Percentiles rank a stretch among this genome's conserved stretches.
Conservation (phyloP, 2,329 filamentous ascomycete genomes). For the Phyllosticta paracitricarpa region DNA sequence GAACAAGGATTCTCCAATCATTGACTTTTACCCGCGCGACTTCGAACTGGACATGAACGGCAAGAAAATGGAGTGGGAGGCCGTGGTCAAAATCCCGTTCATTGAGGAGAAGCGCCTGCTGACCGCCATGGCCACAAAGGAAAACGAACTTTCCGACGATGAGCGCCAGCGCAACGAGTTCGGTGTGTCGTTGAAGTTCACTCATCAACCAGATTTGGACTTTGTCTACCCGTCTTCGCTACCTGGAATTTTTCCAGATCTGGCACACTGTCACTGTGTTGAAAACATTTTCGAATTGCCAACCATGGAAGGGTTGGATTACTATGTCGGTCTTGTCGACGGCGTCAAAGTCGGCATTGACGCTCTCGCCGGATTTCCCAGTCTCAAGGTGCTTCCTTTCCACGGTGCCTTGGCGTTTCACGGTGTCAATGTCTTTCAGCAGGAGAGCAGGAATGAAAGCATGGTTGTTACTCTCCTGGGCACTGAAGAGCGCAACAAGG, state of each 20-base stretch:
- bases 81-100: slow-evolving; percentile 97
- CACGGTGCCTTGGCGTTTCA: slow-evolving; percentile 74
- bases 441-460: slow-evolving; percentile 92
- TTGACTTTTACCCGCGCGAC: slow-evolving; percentile 95
- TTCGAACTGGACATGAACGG: slow-evolving; percentile 99
- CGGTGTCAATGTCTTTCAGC: slow-evolving; percentile 88
- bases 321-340: slow-evolving; percentile 71
- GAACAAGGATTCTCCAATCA: slow-evolving; percentile 77
- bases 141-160: slow-evolving; percentile 63
- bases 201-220: slow-evolving; percentile 65
- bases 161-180: slow-evolving; percentile 82
- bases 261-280: slow-evolving; percentile 77
- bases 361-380: slow-evolving; percentile 90
- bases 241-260: slow-evolving; percentile 80
- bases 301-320: slow-evolving; percentile 78
- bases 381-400: slow-evolving; percentile 75
- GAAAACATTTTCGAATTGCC: slow-evolving; percentile 96
- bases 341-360: slow-evolving; percentile 72
- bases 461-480: slow-evolving; percentile 81
- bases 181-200: slow-evolving; percentile 87
- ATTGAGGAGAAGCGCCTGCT: slow-evolving; percentile 87
- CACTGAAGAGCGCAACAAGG: slow-evolving; percentile 59
- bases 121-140: slow-evolving; percentile 74
- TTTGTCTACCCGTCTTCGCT: slow-evolving; percentile 83
- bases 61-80: slow-evolving; percentile 99